Percentiles rank a stretch among this genome's conserved stretches.
Conservation (phyloP, 192 early-diverging fungal genomes). For the Coemansia sp. region DNA sequence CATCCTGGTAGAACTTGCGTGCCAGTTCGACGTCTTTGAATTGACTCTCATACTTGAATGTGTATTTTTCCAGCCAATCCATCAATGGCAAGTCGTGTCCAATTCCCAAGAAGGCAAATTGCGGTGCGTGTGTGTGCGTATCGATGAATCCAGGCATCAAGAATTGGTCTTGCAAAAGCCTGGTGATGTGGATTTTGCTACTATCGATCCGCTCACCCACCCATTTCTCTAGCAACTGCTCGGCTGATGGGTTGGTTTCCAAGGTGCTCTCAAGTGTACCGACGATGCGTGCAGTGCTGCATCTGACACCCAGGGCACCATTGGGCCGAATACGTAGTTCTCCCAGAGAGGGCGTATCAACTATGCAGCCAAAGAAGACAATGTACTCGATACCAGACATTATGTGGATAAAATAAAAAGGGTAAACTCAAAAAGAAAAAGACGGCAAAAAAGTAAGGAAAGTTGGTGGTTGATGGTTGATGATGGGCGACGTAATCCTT, state of each 20-base stretch:
- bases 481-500: too few species aligned
- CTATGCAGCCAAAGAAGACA: constrained; percentile 61
- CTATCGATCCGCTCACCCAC: constrained; percentile 2
- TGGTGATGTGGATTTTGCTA: constrained; percentile 5
- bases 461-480: too few species aligned
- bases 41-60: constrained; percentile 79
- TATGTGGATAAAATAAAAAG: not conserved
- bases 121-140: constrained; percentile 93
- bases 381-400: constrained; percentile 20
- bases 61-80: constrained; percentile 86
- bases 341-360: constrained; percentile 61
- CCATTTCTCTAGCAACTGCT: constrained; percentile 27
- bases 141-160: constrained; percentile 90
- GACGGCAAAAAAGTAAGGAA: too few species aligned
- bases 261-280: constrained; percentile 50
- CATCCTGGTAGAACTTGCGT: constrained; percentile 59
- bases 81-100: constrained; percentile 89
- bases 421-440: not conserved
- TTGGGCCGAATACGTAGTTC: constrained; percentile 64
- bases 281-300: constrained; percentile 60
- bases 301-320: constrained; percentile 65
- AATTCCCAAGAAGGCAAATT: constrained; percentile 83
- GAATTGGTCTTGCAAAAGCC: constrained; percentile 56
- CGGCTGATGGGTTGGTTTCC: too few species aligned
- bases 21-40: constrained; percentile 72